Conservation (phyloP, 2,329 filamentous ascomycete species). For the Aspergillus unguis region DNA sequence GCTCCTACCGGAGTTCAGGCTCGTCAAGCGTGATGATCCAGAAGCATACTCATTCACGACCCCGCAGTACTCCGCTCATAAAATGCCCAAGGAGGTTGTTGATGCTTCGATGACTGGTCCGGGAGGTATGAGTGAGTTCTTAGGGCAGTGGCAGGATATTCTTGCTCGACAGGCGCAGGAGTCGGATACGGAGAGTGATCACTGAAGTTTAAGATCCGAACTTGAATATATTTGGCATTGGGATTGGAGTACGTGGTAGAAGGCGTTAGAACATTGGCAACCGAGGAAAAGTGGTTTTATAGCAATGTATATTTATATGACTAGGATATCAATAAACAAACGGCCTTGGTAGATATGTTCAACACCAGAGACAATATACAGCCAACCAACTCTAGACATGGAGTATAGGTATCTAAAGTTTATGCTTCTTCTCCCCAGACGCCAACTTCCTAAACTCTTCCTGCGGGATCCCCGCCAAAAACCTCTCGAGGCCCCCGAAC, state of each 20-base stretch:
- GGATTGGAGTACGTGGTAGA: not conserved
- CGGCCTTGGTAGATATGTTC: no score
- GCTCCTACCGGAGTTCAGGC: conserved; percentile 71
- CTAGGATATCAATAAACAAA: not conserved
- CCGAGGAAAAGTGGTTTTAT: not conserved
- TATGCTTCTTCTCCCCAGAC: conserved; percentile 87
- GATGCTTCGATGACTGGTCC: conserved; percentile 64
- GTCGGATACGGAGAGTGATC: conserved; percentile 35
- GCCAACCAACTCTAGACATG: not conserved
- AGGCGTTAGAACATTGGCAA: not conserved
- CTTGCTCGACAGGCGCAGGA: conserved; percentile 42
- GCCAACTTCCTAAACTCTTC: conserved; percentile 84
- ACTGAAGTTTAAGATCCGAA: not conserved
- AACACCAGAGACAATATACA: no score
- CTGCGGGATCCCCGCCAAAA: conserved; percentile 76
- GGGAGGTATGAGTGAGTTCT: conserved; percentile 77
- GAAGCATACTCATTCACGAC: conserved; percentile 83
- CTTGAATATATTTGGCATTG: not conserved
- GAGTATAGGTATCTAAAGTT: conserved; percentile 57
- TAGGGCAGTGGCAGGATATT: conserved; percentile 67
- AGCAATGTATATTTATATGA: not conserved
- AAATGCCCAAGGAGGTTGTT: conserved; percentile 89
- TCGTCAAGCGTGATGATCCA: conserved; percentile 80
- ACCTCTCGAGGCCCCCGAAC: conserved; percentile 78
- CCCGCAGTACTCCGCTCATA: conserved; percentile 89